phyloP scores from a whole-genome alignment of 1,284 basidiomycete genomes.

The Mycena citricolor region DNA sequence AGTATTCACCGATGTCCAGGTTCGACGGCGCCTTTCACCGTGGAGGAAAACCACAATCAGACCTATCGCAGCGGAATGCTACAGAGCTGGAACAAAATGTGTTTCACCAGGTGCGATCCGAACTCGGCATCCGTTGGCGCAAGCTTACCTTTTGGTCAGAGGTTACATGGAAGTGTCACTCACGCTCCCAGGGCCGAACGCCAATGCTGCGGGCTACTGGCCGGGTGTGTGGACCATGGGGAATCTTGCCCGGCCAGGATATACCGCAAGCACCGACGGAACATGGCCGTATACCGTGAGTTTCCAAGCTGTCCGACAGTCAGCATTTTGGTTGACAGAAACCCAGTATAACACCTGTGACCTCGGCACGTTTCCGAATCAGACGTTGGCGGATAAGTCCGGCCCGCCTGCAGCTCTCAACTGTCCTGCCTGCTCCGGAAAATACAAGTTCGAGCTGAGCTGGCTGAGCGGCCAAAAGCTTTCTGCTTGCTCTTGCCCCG shows the following conservation, averaged over 20 bases:
- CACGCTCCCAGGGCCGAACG: conserved; percentile 60
- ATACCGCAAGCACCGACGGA: conserved; percentile 49
- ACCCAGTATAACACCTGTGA: conserved; percentile 70
- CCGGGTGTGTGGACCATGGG: conserved; percentile 75
- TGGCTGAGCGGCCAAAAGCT: conserved; percentile 69
- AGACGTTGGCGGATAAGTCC: conserved; percentile 51
- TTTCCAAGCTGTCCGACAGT: conserved; percentile 70
- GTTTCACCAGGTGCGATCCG: conserved; percentile 74
- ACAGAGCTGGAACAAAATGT: conserved; percentile 49
- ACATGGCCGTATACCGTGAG: conserved; percentile 66
- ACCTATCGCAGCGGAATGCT: conserved; percentile 22
- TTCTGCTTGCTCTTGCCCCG: conserved; percentile 50
- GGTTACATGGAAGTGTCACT: conserved; percentile 54
- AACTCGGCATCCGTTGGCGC: too few relatives aligned
- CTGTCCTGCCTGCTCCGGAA: conserved; percentile 43
- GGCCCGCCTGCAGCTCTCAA: conserved; percentile 56
- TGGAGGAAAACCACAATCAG: conserved; percentile 45
- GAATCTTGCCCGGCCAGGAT: conserved; percentile 54
- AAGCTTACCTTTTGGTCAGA: conserved; percentile 31
- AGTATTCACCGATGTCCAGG: conserved; percentile 24
- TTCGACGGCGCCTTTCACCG: conserved; percentile 44
- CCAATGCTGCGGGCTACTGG: conserved; percentile 59
- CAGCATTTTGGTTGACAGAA: conserved; percentile 43
- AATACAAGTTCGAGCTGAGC: conserved; percentile 52
- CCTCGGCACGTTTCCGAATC: conserved; percentile 77